Evolutionary conservation across 139 green algal species (phyloP).

Genomic region (Coelastrella sp.): DNA sequence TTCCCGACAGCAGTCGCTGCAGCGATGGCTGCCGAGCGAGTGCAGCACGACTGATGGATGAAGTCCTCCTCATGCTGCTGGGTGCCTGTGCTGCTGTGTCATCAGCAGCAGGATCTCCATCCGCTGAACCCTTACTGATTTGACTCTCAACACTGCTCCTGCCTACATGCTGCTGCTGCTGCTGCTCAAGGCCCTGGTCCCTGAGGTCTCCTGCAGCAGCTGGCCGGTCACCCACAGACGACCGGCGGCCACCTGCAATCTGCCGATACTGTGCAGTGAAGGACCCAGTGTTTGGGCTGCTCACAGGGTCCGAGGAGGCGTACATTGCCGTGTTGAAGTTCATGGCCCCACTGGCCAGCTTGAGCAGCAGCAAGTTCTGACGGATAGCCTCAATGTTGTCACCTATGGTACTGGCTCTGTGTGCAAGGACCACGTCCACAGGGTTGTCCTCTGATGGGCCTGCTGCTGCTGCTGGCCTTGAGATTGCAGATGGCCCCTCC

Average conservation of each 20-base stretch:
- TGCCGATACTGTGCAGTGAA: background rate
- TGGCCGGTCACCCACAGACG: background rate
- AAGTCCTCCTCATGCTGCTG: background rate
- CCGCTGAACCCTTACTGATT: background rate
- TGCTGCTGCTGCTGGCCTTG: background rate
- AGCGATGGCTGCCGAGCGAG: constrained; percentile 13
- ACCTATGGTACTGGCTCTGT: constrained; percentile 4
- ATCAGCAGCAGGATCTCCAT: background rate
- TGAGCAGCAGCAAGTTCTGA: constrained; percentile 28
- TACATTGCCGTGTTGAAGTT: background rate
- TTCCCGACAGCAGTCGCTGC: constrained; percentile 16
- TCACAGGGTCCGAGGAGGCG: background rate
- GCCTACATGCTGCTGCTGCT: background rate
- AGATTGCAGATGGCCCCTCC: background rate
- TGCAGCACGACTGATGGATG: background rate
- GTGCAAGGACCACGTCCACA: constrained; percentile 23
- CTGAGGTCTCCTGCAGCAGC: background rate
- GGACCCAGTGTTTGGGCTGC: background rate
- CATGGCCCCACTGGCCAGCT: constrained; percentile 5
- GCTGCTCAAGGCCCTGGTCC: background rate
- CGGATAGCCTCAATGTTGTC: constrained; percentile 15
- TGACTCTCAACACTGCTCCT: background rate
- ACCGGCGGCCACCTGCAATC: background rate
- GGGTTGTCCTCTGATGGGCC: constrained; percentile 17
- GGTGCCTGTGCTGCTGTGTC: background rate